Evolutionary conservation across 2,329 filamentous ascomycete genomes (phyloP).

Genomic region (Curvularia sp.): DNA sequence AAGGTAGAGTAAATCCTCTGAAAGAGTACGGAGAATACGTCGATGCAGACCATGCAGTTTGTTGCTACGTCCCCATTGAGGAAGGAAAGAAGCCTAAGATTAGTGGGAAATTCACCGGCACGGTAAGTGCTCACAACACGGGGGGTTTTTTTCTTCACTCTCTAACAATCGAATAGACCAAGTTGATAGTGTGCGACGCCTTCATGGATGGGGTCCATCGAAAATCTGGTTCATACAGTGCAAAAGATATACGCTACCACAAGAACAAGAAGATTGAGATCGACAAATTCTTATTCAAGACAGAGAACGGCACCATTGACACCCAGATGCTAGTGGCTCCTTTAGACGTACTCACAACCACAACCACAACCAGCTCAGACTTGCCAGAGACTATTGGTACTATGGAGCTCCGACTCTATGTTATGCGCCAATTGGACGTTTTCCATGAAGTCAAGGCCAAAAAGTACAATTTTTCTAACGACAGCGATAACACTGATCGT

Average conservation of each 20-base stretch:
- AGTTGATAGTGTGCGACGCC: conserved; percentile 45
- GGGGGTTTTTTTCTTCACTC: background rate
- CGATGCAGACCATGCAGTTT: conserved; percentile 36
- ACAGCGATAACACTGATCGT: background rate
- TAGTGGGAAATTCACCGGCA: conserved; percentile 43
- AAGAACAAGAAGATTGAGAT: conserved; percentile 35
- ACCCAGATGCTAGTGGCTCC: conserved; percentile 92
- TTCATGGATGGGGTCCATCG: conserved; percentile 50
- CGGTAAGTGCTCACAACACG: conserved; percentile 26
- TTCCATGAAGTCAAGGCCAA: conserved; percentile 19
- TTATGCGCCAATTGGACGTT: conserved; percentile 32
- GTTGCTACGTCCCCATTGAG: conserved; percentile 49
- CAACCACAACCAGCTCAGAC: conserved; percentile 15
- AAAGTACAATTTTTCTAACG: conserved; percentile 21
- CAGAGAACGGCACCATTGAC: conserved; percentile 68
- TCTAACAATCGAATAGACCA: conserved; percentile 23
- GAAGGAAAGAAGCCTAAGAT: conserved; percentile 44
- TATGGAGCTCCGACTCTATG: conserved; percentile 43
- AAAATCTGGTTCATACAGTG: conserved; percentile 16
- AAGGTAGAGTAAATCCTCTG: conserved; percentile 33
- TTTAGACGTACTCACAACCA: conserved; percentile 49
- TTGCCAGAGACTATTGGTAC: conserved; percentile 35
- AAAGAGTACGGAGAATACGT: conserved; percentile 47
- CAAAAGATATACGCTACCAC: conserved; percentile 21
- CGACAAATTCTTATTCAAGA: conserved; percentile 29